phyloP scores from a whole-genome alignment of 768 basidiomycete species.

The Agaricus subrufescens region DNA sequence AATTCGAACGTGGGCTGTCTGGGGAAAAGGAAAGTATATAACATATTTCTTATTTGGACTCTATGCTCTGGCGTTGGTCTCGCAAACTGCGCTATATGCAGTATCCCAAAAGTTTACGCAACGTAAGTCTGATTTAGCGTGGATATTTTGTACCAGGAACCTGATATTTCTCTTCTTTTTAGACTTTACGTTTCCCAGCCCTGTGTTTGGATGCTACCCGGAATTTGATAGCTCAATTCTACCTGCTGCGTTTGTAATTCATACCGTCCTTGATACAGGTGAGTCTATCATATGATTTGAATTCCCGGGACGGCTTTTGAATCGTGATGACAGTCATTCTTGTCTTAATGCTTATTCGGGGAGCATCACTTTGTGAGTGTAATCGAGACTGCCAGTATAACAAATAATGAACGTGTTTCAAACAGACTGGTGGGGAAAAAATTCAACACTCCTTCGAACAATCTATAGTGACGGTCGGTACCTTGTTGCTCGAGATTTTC shows the following conservation, averaged over 20 bases:
- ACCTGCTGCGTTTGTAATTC: background rate
- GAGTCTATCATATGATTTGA: background rate
- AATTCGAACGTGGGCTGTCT: slow-evolving; percentile 1
- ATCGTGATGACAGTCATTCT: background rate
- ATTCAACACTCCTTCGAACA: background rate
- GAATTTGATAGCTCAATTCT: background rate
- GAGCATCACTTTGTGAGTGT: background rate
- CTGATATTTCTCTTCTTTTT: no score
- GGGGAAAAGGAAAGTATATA: background rate
- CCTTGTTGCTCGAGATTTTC: no score
- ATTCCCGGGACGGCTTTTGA: background rate
- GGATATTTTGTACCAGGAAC: no score
- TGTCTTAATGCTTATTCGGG: background rate
- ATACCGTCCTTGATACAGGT: background rate
- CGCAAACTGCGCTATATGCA: background rate
- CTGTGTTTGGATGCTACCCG: no score
- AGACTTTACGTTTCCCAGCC: no score
- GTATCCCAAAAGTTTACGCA: background rate
- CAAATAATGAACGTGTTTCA: background rate
- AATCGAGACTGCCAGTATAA: no score
- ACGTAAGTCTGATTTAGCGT: background rate
- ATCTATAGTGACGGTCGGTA: background rate
- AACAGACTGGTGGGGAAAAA: background rate
- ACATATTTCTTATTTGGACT: background rate
- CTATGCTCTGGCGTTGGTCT: background rate